Evolutionary conservation across 1,139 yeast species (phyloP).

Genomic region (Taphrina betulina): DNA sequence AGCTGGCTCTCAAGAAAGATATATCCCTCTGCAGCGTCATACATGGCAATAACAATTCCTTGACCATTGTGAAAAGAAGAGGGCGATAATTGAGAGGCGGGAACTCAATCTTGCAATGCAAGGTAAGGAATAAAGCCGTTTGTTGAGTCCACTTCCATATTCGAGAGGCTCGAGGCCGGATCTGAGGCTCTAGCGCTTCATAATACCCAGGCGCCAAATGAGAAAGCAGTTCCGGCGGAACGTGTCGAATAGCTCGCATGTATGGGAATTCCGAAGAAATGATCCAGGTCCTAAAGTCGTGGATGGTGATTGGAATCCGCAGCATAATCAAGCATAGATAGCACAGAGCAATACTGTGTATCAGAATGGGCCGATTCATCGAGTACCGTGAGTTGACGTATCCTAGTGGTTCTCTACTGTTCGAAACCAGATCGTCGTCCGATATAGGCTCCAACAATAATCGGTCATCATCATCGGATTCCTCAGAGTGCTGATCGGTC

Average conservation of each 20-base stretch:
- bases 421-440: not conserved
- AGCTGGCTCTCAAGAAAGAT: too few relatives aligned
- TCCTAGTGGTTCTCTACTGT: not conserved
- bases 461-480: not conserved
- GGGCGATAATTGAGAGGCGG: slow-evolving; percentile 22
- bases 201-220: slow-evolving; percentile 6
- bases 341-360: slow-evolving; percentile 12
- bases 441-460: not conserved
- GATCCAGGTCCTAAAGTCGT: slow-evolving; percentile 20
- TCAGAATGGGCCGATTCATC: slow-evolving; percentile 19
- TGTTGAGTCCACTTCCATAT: slow-evolving; percentile 24
- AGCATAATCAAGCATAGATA: slow-evolving; percentile 7
- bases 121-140: slow-evolving; percentile 10
- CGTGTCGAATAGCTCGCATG: slow-evolving; percentile 3
- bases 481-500: not conserved
- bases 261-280: slow-evolving; percentile 11
- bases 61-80: slow-evolving; percentile 5
- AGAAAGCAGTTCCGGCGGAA: slow-evolving; percentile 8
- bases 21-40: too few relatives aligned
- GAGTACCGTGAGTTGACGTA: slow-evolving; percentile 7
- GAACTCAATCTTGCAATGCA: not conserved
- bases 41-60: slow-evolving; percentile 20
- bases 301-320: slow-evolving; percentile 24
- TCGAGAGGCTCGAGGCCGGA: slow-evolving; percentile 5
- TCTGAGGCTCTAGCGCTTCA: slow-evolving; percentile 16